These are phyloP conservation scores for Lipomyces spencermartinsiae DNA, from an alignment of 805 yeast species.

Conservation along the genomic window DNA sequence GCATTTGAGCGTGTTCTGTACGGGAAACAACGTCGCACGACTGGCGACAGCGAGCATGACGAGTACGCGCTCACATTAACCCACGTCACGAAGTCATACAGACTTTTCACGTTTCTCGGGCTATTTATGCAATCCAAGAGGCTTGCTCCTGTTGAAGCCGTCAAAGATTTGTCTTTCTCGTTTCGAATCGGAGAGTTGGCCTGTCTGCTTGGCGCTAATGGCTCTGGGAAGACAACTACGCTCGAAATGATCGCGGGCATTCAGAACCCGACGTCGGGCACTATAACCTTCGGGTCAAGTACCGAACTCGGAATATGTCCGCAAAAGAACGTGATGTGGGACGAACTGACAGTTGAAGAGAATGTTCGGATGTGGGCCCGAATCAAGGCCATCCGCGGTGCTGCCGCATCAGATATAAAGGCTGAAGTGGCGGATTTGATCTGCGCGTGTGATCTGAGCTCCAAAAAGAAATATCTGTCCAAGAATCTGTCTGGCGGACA, in stretches of 20 bases:
- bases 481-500: conserved; percentile 47
- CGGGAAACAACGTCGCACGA: conserved; percentile 7
- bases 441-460: conserved; percentile 43
- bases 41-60: not conserved
- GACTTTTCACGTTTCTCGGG: conserved; percentile 17
- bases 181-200: conserved; percentile 45
- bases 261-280: conserved; percentile 37
- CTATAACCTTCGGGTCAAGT: conserved; percentile 38
- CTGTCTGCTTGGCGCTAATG: conserved; percentile 48
- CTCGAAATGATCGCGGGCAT: conserved; percentile 47
- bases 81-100: conserved; percentile 23
- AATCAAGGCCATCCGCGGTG: conserved; percentile 35
- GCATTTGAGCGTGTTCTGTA: conserved; percentile 19
- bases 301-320: conserved; percentile 47
- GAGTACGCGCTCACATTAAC: conserved; percentile 20
- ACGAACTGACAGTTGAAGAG: conserved; percentile 45
- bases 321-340: conserved; percentile 48
- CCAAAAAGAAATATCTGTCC: conserved; percentile 38
- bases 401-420: not conserved
- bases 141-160: conserved; percentile 42
- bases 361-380: conserved; percentile 45
- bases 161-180: conserved; percentile 40
- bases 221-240: conserved; percentile 50
- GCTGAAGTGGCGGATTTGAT: conserved; percentile 37
- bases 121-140: conserved; percentile 16